phyloP scores from a whole-genome alignment of 2,329 filamentous ascomycete genomes.

The Stagonosporopsis cucurbitacearum region DNA sequence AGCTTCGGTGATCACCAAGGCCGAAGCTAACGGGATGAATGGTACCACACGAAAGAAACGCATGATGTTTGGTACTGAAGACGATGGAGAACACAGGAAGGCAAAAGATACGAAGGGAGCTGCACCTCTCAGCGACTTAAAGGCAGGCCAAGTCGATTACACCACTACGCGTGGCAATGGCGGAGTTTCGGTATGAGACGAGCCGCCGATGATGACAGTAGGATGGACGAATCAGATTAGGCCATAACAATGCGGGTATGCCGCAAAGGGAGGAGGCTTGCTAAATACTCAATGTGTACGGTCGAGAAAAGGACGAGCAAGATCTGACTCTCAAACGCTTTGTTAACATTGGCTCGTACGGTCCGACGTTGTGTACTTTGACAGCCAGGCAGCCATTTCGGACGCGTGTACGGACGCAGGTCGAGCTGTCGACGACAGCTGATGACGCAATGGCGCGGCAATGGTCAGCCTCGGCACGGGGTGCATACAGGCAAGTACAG shows the following conservation, averaged over 20 bases:
- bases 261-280: background rate
- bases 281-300: background rate
- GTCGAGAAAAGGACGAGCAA: background rate
- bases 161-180: constrained; percentile 34
- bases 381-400: constrained; percentile 4
- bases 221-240: constrained; percentile 14
- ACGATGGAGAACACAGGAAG: constrained; percentile 11
- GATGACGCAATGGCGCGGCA: constrained; percentile 17
- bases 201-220: constrained; percentile 14
- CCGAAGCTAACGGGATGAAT: constrained; percentile 57
- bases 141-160: constrained; percentile 39
- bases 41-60: constrained; percentile 58
- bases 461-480: constrained; percentile 11
- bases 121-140: constrained; percentile 21
- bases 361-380: constrained; percentile 4
- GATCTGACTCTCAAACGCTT: background rate
- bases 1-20: constrained; percentile 62
- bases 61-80: constrained; percentile 48
- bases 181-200: constrained; percentile 14
- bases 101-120: constrained; percentile 13
- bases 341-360: background rate
- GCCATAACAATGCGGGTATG: background rate
- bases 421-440: constrained; percentile 7
- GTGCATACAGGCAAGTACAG: background rate
- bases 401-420: constrained; percentile 13